Evolutionary conservation across 2,329 filamentous ascomycete species (phyloP), one percentile per base, ranked within the genome.

Genomic region (Aspergillus fructus): DNA sequence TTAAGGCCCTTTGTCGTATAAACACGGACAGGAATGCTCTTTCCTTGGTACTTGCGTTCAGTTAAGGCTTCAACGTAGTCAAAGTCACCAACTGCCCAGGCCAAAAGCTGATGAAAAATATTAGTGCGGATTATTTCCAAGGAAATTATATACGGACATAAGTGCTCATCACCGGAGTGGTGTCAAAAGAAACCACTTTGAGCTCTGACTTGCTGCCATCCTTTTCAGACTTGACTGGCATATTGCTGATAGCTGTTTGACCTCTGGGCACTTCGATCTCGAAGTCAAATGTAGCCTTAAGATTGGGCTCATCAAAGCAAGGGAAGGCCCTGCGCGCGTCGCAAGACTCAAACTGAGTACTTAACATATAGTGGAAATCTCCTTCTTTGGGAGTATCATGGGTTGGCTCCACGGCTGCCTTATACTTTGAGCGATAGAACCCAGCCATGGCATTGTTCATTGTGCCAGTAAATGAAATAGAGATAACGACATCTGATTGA

Each of bases 261-360:
- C 93, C 91, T 47, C 89, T 87, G 15, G 94, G 93, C 47, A 97
- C 84, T 78, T 97, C 93, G 62, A 99, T 89, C 68, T 92, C 84
- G 59, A 99, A 90, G 74, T 97, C 93, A 70, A 97, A 97, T 2
- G 92, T 93, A 11, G 94, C 91, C 79, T 99, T 99, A 63, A 97
- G 83, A 69, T 96, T 96, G 42, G 94, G 94, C 79, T 99, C 94
- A 71, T 99, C 94, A 70, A 97, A 97, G 79, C 94, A 99, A 48
- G 94, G 94, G 78, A 99, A 97, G 8, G 94, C 93, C 64, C 93
- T 85, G 63, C 94, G 89, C 60, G 94, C 94, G 77, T 99, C 94
- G 70, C 92, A 96, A 46, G 93, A 89, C 80, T 99, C 94, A 71
- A 99, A 99, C 74, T 99, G 94, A 49, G 94, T 99, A 79, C 91